Evolutionary conservation across 768 basidiomycete species (phyloP), one percentile per base, ranked within the genome.

Genomic region (Amanita polypyramis): DNA sequence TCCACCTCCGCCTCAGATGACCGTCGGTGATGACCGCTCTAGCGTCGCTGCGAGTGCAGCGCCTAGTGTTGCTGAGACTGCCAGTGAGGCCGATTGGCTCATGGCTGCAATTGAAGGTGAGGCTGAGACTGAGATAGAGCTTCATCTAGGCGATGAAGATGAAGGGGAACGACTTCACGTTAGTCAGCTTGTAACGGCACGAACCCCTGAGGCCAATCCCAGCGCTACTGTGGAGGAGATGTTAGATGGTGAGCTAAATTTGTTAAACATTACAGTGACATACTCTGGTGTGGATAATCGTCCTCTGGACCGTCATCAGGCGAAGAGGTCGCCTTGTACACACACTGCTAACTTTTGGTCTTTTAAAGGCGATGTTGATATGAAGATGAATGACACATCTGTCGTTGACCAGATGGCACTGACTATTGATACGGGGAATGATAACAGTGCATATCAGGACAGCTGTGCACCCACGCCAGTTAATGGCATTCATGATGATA

Each of bases 21-120:
- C 54, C 43, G 60, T 53, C 51, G 60, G 61, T 63, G 73, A 73
- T 56, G 84, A 86, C 63, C 65, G 70, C 51, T 72, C 72, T 20
- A 78, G 76, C 61, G 70, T 75, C 47, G 69, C 76, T 49, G 68
- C 72, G 49, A 77, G 77, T 68, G 75, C 70, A 51, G 71, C 76
- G 43, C 79, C 77, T 39, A 88, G 84, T 56, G 76, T 73, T 47
- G 77, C 85, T 43, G 83, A 85, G 55, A 82, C 83, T 43, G 73
- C 77, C 29, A 86, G 84, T 63, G 87, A 90, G 62, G 81, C 72
- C 45, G 87, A 90, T 65, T 90, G 87, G 87, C 70, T 89, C 36
- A 89, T 90, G 87, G 87, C 85, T 60, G 86, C 87, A 44, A 90
- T 89, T 56, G 82, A 81, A 60, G 81, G 76, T 55, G 81, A 80